Conservation (phyloP, 2,329 filamentous ascomycete species). For the Botrytis fragariae region DNA sequence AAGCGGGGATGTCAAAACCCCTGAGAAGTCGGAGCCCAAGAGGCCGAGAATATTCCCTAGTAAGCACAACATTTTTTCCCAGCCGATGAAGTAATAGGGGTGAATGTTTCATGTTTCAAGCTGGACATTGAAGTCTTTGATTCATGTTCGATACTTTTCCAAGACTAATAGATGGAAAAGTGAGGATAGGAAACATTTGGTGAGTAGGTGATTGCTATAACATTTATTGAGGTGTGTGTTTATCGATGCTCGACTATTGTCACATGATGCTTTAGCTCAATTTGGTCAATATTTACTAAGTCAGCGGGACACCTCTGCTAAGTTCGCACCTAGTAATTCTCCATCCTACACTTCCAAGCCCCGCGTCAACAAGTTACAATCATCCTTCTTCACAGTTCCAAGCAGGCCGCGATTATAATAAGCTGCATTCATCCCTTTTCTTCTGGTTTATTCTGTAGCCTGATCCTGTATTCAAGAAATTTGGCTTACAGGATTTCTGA, state of each 20-base stretch:
- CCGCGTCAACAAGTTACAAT: not conserved
- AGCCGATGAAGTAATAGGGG: not conserved
- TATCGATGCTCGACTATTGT: not conserved
- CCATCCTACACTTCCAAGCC: not conserved
- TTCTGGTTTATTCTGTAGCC: not conserved
- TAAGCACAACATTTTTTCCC: not conserved
- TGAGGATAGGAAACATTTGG: not conserved
- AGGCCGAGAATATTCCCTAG: not conserved
- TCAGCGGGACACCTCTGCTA: not conserved
- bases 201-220: not conserved
- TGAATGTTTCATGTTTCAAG: not conserved
- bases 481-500: not conserved
- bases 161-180: not conserved
- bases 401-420: not conserved
- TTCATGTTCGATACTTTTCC: not conserved
- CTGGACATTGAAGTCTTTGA: not conserved
- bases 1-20: constrained; percentile 11
- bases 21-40: not conserved
- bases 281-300: not conserved
- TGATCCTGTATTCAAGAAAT: not conserved
- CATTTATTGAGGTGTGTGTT: not conserved
- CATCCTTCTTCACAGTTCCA: not conserved
- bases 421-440: not conserved
- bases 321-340: not conserved
- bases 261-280: not conserved